Evolutionary conservation across 805 yeast species (phyloP), one percentile per base, ranked within the genome.

Genomic region (Candida pseudofarinosa): DNA sequence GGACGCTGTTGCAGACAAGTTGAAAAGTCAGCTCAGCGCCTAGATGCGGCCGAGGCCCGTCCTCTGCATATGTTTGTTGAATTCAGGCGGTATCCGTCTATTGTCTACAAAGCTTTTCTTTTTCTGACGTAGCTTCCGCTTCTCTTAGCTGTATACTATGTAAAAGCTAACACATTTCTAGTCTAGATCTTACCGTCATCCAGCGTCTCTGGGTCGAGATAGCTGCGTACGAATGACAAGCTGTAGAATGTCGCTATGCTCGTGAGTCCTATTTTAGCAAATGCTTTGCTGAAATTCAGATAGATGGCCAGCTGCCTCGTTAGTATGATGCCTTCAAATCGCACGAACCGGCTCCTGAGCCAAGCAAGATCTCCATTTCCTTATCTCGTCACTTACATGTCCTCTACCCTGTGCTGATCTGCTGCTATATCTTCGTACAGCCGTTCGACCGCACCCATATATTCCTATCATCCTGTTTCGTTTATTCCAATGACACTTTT

Each of bases 1-100:
- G 51, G 85, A 83, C 49, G 88, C 89, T 33, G 93, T 86, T 54
- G 83, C 84, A 50, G 71, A 71, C 40, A 76, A 80, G 59, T 71
- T 81, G 56, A 62, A 72, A 41, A 34, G 19, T 7, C 41, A 38
- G 34, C 19, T 38, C 30, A 33, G 34, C 20, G 41, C 33, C 23
- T 41, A 41, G 23, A 16, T 23, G n/a, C n/a, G n/a, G n/a, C n/a
- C n/a, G n/a, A n/a, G n/a, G n/a, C n/a, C n/a, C n/a, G n/a, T n/a
- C n/a, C n/a, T n/a, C n/a, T n/a, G n/a, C n/a, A n/a, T n/a, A n/a
- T n/a, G n/a, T n/a, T n/a, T n/a, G n/a, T n/a, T n/a, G n/a, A n/a
- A n/a, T n/a, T n/a, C n/a, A n/a, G n/a, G n/a, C n/a, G n/a, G n/a
- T n/a, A n/a, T 23, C 10, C 10, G 28, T 23, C 28, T 23, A 23